A percentile compares a stretch with the other conserved stretches of the same genome.
These are phyloP conservation scores for Groenewaldozyma auringiensis DNA, from an alignment of 1,139 yeast genomes.

Conservation along the genomic window DNA sequence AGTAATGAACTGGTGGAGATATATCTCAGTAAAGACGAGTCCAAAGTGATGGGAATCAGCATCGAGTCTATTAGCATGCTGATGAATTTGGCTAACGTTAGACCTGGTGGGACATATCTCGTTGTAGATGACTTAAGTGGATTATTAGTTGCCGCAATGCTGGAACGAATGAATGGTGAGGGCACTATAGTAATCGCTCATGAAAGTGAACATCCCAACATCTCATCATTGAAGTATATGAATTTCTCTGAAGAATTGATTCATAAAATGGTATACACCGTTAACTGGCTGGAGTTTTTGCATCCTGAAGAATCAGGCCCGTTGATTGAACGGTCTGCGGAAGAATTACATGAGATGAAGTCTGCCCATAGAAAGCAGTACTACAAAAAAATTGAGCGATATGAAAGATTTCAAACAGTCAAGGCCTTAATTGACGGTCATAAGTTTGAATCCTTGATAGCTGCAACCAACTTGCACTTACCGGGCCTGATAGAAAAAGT, in stretches of 20 bases:
- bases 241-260: slow-evolving; percentile 46
- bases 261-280: slow-evolving; percentile 52
- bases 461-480: slow-evolving; percentile 66
- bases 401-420: slow-evolving; percentile 37
- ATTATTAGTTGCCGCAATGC: slow-evolving; percentile 65
- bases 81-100: slow-evolving; percentile 68
- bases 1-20: slow-evolving; percentile 67
- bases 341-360: slow-evolving; percentile 49
- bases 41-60: slow-evolving; percentile 71
- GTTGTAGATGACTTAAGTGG: slow-evolving; percentile 93
- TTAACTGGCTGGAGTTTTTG: slow-evolving; percentile 71
- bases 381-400: slow-evolving; percentile 53
- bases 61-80: slow-evolving; percentile 74
- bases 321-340: slow-evolving; percentile 37
- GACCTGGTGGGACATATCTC: slow-evolving; percentile 83
- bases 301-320: slow-evolving; percentile 64
- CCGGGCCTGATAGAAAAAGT: slow-evolving; percentile 56
- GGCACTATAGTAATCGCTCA: slow-evolving; percentile 75
- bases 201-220: slow-evolving; percentile 88
- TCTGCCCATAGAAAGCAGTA: slow-evolving; percentile 60
- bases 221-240: slow-evolving; percentile 60
- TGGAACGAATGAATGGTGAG: slow-evolving; percentile 82
- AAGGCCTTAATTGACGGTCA: slow-evolving; percentile 48
- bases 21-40: slow-evolving; percentile 64
- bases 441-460: slow-evolving; percentile 68